These are phyloP conservation scores for Boletellus sp. DNA, from an alignment of 1,284 basidiomycete genomes.

Conservation along the genomic window DNA sequence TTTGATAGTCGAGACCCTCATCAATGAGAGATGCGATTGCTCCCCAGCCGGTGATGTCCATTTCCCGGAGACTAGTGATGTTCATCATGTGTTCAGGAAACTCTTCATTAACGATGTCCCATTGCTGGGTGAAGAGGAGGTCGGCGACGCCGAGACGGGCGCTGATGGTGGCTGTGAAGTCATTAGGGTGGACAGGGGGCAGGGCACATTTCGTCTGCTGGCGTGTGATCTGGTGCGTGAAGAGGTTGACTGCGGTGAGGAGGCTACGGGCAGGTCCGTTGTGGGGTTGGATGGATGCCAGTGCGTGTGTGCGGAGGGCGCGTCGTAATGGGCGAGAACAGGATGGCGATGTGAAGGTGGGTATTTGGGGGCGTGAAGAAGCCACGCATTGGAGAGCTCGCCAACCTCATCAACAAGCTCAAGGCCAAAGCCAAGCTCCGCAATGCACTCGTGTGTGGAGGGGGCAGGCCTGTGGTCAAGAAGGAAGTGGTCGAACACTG, in stretches of 20 bases:
- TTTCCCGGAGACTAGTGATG: conserved; percentile 79
- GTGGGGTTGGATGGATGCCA: conserved; percentile 20
- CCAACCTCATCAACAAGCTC: conserved; percentile 89
- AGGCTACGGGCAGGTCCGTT: conserved; percentile 38
- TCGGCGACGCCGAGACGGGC: conserved; percentile 75
- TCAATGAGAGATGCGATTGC: conserved; percentile 91
- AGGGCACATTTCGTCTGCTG: conserved; percentile 69
- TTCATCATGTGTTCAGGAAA: conserved; percentile 82
- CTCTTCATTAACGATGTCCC: conserved; percentile 86
- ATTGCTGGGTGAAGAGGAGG: conserved; percentile 85
- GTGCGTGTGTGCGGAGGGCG: conserved; percentile 42
- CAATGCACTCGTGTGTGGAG: conserved; percentile 57
- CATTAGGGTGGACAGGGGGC: conserved; percentile 42
- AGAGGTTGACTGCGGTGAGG: conserved; percentile 52
- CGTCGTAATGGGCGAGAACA: conserved; percentile 51
- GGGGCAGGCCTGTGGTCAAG: conserved; percentile 66
- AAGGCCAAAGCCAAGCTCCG: conserved; percentile 70
- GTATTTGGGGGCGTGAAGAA: conserved; percentile 63
- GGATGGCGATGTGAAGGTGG: conserved; percentile 36
- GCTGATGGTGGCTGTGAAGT: conserved; percentile 48
- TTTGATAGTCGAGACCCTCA: conserved; percentile 92
- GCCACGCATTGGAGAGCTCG: conserved; percentile 80
- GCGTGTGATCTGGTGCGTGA: conserved; percentile 58
- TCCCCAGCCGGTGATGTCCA: conserved; percentile 83
- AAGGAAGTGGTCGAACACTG: conserved; percentile 88